A percentile compares a stretch with the other conserved stretches of the same genome.
phyloP scores from a whole-genome alignment of 805 yeast genomes.

The Ogataea populi-albae region DNA sequence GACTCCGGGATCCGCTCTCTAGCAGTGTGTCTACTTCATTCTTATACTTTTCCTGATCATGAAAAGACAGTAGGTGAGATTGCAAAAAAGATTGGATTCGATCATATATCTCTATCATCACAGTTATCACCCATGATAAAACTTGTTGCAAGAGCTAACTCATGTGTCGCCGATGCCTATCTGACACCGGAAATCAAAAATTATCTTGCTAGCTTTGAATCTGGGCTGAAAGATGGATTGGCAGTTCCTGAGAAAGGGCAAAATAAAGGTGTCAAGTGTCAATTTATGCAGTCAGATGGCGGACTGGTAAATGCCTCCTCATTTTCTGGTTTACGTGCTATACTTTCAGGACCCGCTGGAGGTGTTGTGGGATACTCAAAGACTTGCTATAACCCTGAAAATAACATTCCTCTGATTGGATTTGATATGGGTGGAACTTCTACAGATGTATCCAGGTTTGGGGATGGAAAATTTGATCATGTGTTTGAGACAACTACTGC shows the following conservation, averaged over 20 bases:
- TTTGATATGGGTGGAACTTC: slow-evolving; percentile 93
- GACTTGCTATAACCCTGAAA: slow-evolving; percentile 64
- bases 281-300: slow-evolving; percentile 96
- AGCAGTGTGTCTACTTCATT: slow-evolving; percentile 70
- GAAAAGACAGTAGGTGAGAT: slow-evolving; percentile 56
- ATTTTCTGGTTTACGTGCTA: slow-evolving; percentile 85
- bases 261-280: slow-evolving; percentile 50
- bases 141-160: slow-evolving; percentile 69
- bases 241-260: slow-evolving; percentile 33
- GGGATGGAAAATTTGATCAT: slow-evolving; percentile 65
- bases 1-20: slow-evolving; percentile 61
- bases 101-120: slow-evolving; percentile 64
- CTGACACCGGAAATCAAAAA: slow-evolving; percentile 73
- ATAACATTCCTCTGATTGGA: slow-evolving; percentile 64
- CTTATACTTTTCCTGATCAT: slow-evolving; percentile 70
- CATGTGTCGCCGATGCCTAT: slow-evolving; percentile 80
- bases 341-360: slow-evolving; percentile 95
- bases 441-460: slow-evolving; percentile 76
- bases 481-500: slow-evolving; percentile 83
- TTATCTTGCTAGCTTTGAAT: slow-evolving; percentile 58
- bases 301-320: slow-evolving; percentile 81
- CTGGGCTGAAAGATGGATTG: slow-evolving; percentile 56
- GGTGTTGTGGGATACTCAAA: slow-evolving; percentile 92
- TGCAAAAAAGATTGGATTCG: slow-evolving; percentile 65
- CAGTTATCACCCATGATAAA: slow-evolving; percentile 77